These are phyloP conservation scores for Solanum habrochaites DNA, from an alignment of 257 asterid genomes.

Conservation along the genomic window DNA sequence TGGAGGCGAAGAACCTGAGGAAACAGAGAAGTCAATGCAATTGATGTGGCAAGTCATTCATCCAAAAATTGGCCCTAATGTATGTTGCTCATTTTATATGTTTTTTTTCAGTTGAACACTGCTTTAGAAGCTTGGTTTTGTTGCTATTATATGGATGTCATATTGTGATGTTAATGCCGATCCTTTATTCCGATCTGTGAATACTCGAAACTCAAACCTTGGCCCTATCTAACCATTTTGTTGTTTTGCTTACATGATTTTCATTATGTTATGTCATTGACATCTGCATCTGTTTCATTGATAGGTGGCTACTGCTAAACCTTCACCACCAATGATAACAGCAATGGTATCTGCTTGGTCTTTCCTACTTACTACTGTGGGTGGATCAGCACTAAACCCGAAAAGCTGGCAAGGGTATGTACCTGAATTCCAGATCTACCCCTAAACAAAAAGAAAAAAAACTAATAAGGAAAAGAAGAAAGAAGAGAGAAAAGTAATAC, in stretches of 20 bases:
- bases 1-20: constrained; percentile 85
- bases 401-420: constrained; percentile 73
- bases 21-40: constrained; percentile 81
- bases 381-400: constrained; percentile 37
- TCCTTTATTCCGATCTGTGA: neutral
- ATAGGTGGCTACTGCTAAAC: constrained; percentile 66
- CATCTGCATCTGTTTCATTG: neutral
- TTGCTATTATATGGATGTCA: neutral
- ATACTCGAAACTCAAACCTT: neutral
- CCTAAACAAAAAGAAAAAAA: neutral
- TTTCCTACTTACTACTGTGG: constrained; percentile 69
- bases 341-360: constrained; percentile 79
- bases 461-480: neutral
- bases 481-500: neutral
- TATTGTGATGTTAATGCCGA: neutral
- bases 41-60: constrained; percentile 91
- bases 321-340: constrained; percentile 49
- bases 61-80: constrained; percentile 88
- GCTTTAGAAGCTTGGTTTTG: neutral
- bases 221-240: neutral
- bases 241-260: neutral
- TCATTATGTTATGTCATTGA: neutral
- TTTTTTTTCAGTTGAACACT: neutral
- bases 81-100: constrained; percentile 21
- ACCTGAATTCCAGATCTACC: neutral